Evolutionary conservation across 1,139 yeast genomes (phyloP).

Genomic region (Blastobotrys apis): DNA sequence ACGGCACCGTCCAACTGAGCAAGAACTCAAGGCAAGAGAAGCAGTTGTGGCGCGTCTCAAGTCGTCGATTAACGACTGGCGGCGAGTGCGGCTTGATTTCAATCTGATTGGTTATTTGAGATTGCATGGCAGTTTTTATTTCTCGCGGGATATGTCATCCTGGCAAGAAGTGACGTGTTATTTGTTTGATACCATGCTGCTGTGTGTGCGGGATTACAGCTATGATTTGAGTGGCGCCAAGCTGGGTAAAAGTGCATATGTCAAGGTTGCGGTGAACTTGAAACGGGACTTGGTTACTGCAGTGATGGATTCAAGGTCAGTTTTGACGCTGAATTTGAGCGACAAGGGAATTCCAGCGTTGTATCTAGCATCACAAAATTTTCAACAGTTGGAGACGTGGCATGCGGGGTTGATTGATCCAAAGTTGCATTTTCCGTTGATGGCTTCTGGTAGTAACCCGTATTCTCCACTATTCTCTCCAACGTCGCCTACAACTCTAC

Average conservation of each 20-base stretch:
- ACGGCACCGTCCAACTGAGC: conserved; percentile 15
- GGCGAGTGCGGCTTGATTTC: conserved; percentile 19
- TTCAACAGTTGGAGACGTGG: conserved; percentile 13
- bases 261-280: conserved; percentile 22
- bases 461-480: background rate
- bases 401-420: conserved; percentile 17
- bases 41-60: conserved; percentile 14
- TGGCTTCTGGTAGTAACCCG: conserved; percentile 2
- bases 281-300: conserved; percentile 19
- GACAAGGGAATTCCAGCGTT: conserved; percentile 16
- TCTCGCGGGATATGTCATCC: conserved; percentile 20
- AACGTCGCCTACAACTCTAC: background rate
- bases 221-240: conserved; percentile 8
- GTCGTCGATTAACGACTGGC: conserved; percentile 20
- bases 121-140: conserved; percentile 20
- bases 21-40: conserved; percentile 14
- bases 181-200: conserved; percentile 22
- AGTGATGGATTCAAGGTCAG: conserved; percentile 15
- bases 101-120: conserved; percentile 22
- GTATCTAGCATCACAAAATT: conserved; percentile 16
- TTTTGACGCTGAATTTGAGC: conserved; percentile 15
- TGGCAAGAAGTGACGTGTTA: conserved; percentile 27
- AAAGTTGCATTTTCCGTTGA: conserved; percentile 15
- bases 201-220: conserved; percentile 19
- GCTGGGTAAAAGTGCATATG: conserved; percentile 15